phyloP scores from a whole-genome alignment of 768 basidiomycete species.

The Lentinula boryana region DNA sequence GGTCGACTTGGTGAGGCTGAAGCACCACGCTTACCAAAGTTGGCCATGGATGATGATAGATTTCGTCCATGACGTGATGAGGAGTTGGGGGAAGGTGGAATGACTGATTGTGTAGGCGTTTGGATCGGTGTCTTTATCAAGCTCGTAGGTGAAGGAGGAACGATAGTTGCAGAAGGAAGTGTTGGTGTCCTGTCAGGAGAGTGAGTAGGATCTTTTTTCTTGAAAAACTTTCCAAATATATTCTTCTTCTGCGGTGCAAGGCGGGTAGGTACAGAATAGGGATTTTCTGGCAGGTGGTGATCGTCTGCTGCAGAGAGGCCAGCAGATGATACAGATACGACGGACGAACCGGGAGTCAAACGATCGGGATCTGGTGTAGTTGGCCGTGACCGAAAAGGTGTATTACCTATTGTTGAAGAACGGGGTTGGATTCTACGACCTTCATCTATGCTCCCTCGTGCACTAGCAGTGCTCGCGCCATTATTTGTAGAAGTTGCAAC shows the following conservation, averaged over 20 bases:
- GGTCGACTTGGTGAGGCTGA: conserved; percentile 3
- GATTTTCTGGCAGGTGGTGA: conserved; percentile 10
- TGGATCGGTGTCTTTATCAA: conserved; percentile 14
- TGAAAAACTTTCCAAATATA: conserved; percentile 72
- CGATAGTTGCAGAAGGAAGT: background rate
- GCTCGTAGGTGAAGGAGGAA: background rate
- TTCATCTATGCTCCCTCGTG: conserved; percentile 1
- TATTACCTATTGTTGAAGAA: background rate
- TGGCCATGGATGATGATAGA: conserved; percentile 2
- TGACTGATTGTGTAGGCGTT: conserved; percentile 21
- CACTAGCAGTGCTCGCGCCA: background rate
- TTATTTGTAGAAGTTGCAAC: background rate
- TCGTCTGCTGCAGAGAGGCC: conserved; percentile 8
- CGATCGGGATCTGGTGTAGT: conserved; percentile 13
- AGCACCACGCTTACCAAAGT: background rate
- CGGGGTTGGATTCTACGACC: background rate
- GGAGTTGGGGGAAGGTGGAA: conserved; percentile 16
- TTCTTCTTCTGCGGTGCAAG: conserved; percentile 40
- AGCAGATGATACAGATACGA: conserved; percentile 22
- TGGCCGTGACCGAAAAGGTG: conserved; percentile 7
- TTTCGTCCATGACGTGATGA: background rate
- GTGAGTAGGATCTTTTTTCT: conserved; percentile 36
- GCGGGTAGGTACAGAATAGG: conserved; percentile 16
- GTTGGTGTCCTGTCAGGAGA: conserved; percentile 6
- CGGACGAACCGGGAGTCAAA: conserved; percentile 24